Evolutionary conservation across 2,329 filamentous ascomycete species (phyloP).

Genomic region (Aureobasidium mangrovei): DNA sequence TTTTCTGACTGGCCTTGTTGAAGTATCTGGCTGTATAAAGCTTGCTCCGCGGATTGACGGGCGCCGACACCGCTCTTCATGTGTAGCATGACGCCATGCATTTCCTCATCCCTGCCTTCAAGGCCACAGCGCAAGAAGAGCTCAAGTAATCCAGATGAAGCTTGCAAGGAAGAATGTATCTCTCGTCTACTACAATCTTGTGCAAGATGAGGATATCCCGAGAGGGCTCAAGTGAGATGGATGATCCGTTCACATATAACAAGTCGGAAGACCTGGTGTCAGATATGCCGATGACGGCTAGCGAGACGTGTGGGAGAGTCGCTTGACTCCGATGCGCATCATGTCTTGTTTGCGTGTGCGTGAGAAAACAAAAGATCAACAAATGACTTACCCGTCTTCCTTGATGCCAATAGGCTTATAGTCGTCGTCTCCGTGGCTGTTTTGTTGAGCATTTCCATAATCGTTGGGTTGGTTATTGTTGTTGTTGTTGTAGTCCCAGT

Average conservation of each 20-base stretch:
- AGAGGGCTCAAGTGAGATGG: too few relatives aligned
- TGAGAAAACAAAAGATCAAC: conserved; percentile 20
- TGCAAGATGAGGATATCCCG: too few relatives aligned
- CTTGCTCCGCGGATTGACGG: neutral
- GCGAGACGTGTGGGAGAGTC: neutral
- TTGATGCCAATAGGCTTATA: conserved; percentile 61
- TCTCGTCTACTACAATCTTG: too few relatives aligned
- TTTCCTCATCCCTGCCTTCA: neutral
- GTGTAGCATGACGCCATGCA: neutral
- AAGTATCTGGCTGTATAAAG: conserved; percentile 12
- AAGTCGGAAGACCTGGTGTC: too few relatives aligned
- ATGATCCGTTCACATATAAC: too few relatives aligned
- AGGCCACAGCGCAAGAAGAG: too few relatives aligned
- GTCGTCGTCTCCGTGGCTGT: conserved; percentile 30
- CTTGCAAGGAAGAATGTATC: too few relatives aligned
- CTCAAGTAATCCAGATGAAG: too few relatives aligned
- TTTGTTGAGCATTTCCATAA: conserved; percentile 24
- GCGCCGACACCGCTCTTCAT: neutral
- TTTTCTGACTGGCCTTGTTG: conserved; percentile 6
- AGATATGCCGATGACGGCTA: too few relatives aligned
- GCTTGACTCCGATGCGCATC: conserved; percentile 4
- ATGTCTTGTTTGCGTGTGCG: conserved; percentile 9
- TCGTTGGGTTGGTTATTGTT: conserved; percentile 12
- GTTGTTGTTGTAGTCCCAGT: conserved; percentile 11
- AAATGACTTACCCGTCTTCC: conserved; percentile 74